Base-by-base conservation (phyloP, 495 filamentous ascomycete species). In the Hypoxylon crocopeplum region DNA sequence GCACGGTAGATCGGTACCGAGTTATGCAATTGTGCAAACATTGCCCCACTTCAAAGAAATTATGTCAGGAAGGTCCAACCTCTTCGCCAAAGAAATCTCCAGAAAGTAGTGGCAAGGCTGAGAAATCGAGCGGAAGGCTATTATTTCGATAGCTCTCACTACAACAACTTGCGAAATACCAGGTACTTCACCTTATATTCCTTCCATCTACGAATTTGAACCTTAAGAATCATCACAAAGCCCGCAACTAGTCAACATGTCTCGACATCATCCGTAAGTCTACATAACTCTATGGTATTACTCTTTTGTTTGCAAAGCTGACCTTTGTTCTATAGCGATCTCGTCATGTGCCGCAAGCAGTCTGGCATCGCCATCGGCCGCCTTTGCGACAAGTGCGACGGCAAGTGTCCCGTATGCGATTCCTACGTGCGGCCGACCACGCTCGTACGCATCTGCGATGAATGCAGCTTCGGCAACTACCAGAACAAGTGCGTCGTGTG, bases 341-440 rank as follows among this genome's bases (percentile, higher is more conserved):
- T 99, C 57, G 94, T 99, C 64, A 99, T 99, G 94, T 99, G 94
- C 85, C 93, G 95, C 78, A 98, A 98, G 81, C 93, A 97, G 73
- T 80, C 95, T 56, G 94, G 94, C 76, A 98, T 98, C 73, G 90
- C 93, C 60, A 97, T 98, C 86, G 94, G 95, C 70, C 92, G 94
- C 20, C 89, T 99, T 70, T 99, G 94, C 83, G 94, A 99, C 81
- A 99, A 99, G 77, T 99, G 94, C 80, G 94, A 99, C 78, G 94
- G 94, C 77, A 99, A 98, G 82, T 99, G 94, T 64, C 94, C 94
- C 36, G 92, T 98, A 58, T 99, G 94, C 84, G 94, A 99, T 73
- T 93, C 89, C 59, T 99, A 99, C 82, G 94, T 99, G 56, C 92
- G 94, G 3, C 94, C 94, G 1, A 98, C 95, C 5, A 99, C 95